A percentile compares a stretch with the other conserved stretches of the same genome.
These are phyloP conservation scores for Tuber magnatum DNA, from an alignment of 495 filamentous ascomycete genomes.

Conservation along the genomic window DNA sequence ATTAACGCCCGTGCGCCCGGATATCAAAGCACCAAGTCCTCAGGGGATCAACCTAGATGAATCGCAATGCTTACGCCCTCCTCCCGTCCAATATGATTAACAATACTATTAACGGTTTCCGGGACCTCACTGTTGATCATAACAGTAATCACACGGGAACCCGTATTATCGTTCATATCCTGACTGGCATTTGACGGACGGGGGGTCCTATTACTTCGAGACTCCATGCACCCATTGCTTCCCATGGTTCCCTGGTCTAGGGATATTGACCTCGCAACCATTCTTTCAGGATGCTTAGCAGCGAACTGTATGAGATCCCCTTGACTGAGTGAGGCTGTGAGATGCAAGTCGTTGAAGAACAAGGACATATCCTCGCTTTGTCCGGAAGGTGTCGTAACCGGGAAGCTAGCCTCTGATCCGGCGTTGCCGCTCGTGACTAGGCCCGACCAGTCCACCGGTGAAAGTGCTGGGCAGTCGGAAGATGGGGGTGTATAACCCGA, in stretches of 20 bases:
- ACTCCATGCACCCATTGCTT: constrained; percentile 6
- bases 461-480: constrained; percentile 28
- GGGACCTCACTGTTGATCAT: constrained; percentile 32
- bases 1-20: constrained; percentile 3
- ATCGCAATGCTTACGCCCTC: constrained; percentile 33
- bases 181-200: constrained; percentile 2
- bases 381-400: constrained; percentile 20
- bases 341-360: constrained; percentile 30
- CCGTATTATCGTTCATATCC: constrained; percentile 8
- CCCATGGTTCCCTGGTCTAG: constrained; percentile 18
- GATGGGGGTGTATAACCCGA: constrained; percentile 16
- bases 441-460: constrained; percentile 25
- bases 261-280: constrained; percentile 19
- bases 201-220: neutral
- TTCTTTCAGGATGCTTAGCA: constrained; percentile 16
- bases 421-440: constrained; percentile 18
- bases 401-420: constrained; percentile 22
- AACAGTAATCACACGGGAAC: constrained; percentile 25
- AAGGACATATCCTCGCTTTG: constrained; percentile 30
- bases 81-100: constrained; percentile 31
- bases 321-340: constrained; percentile 13
- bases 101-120: constrained; percentile 33
- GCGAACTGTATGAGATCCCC: constrained; percentile 15
- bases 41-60: constrained; percentile 19
- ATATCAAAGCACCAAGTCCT: neutral